Conservation (phyloP, 805 yeast genomes). For the Soucietia sequanensis region DNA sequence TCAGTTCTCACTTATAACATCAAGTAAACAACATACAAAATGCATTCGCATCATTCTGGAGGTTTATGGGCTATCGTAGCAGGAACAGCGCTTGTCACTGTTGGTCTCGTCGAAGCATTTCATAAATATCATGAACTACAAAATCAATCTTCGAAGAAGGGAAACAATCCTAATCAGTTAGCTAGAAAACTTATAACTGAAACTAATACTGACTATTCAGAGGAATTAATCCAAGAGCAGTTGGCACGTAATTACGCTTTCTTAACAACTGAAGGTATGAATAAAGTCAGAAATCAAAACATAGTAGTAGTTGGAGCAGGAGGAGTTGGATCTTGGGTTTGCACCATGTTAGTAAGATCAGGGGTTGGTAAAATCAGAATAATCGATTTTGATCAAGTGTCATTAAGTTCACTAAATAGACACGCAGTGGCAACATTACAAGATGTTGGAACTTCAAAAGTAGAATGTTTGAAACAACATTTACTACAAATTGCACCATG, state of each 20-base stretch:
- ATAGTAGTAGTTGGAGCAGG: constrained; percentile 91
- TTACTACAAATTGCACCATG: constrained; percentile 85
- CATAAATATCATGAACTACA: constrained; percentile 20
- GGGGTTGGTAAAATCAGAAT: constrained; percentile 80
- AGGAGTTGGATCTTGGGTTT: constrained; percentile 98
- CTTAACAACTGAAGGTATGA: constrained; percentile 81
- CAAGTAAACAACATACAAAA: too few species aligned
- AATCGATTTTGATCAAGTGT: constrained; percentile 95
- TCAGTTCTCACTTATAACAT: too few species aligned
- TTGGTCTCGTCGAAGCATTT: constrained; percentile 33
- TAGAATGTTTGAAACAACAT: constrained; percentile 71
- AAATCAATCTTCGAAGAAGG: neutral
- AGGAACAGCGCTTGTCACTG: constrained; percentile 32
- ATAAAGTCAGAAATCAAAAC: constrained; percentile 63
- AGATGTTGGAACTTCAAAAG: constrained; percentile 94
- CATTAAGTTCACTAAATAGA: constrained; percentile 86
- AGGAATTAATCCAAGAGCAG: constrained; percentile 83
- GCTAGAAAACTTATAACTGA: neutral
- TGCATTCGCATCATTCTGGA: too few species aligned
- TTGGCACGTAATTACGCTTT: constrained; percentile 93
- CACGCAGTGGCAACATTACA: constrained; percentile 89
- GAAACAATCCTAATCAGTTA: neutral
- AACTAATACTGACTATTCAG: constrained; percentile 34
- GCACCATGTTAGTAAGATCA: constrained; percentile 85
- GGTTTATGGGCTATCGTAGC: constrained; percentile 18